Percentiles rank a stretch among this genome's conserved stretches.
Conservation (phyloP, 2,329 filamentous ascomycete species). For the Cucurbitaria berberidis region DNA sequence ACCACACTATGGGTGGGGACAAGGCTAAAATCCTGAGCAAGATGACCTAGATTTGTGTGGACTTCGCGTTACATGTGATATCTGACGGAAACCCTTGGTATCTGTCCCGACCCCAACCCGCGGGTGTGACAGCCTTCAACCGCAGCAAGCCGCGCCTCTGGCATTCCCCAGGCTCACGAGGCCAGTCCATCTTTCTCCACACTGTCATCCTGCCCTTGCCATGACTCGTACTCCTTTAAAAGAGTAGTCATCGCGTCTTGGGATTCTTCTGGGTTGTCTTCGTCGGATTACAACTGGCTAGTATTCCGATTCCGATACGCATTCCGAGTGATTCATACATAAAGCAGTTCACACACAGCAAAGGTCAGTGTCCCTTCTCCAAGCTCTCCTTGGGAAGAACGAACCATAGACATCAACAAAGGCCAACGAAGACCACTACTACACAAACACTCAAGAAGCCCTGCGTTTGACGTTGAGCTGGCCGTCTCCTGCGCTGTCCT, state of each 20-base stretch:
- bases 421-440: neutral
- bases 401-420: neutral
- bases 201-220: neutral
- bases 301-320: slow-evolving; percentile 10
- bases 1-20: too few species aligned
- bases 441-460: neutral
- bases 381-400: neutral
- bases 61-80: neutral
- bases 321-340: neutral
- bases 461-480: neutral
- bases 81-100: neutral
- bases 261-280: neutral
- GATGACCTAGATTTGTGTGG: neutral
- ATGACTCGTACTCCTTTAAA: slow-evolving; percentile 8
- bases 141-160: slow-evolving; percentile 13
- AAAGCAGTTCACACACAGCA: neutral
- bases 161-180: slow-evolving; percentile 8
- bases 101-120: neutral
- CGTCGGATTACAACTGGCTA: slow-evolving; percentile 5
- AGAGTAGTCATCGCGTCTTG: slow-evolving; percentile 1
- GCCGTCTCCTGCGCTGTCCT: neutral
- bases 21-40: too few species aligned
- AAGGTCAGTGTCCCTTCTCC: neutral
- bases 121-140: slow-evolving; percentile 4
- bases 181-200: neutral